Percentiles rank a stretch among this genome's conserved stretches.
These are phyloP conservation scores for Suillus lakei DNA, from an alignment of 768 basidiomycete species.

Conservation along the genomic window DNA sequence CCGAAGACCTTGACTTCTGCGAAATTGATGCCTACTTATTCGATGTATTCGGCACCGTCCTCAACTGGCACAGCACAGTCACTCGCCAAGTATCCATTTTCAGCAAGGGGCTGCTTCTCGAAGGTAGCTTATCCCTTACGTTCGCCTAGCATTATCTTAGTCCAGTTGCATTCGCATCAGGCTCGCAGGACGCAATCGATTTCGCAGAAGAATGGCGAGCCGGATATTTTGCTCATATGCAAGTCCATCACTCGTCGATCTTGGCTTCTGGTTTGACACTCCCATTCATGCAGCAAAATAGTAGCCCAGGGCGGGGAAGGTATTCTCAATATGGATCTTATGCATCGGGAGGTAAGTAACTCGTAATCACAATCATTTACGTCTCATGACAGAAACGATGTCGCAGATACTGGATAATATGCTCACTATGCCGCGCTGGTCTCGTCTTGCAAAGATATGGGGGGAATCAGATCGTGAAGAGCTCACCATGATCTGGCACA, in stretches of 20 bases:
- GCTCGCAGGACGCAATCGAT: constrained; percentile 25
- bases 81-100: constrained; percentile 19
- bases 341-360: constrained; percentile 54
- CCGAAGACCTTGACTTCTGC: constrained; percentile 8
- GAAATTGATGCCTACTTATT: constrained; percentile 49
- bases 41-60: constrained; percentile 55
- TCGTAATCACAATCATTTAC: too few relatives aligned
- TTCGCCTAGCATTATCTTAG: not conserved
- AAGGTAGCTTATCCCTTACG: constrained; percentile 7
- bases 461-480: constrained; percentile 46
- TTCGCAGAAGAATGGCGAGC: constrained; percentile 63
- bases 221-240: constrained; percentile 44
- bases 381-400: not conserved
- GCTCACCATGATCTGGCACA: constrained; percentile 62
- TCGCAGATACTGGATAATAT: constrained; percentile 60
- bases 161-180: constrained; percentile 8
- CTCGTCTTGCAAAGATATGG: constrained; percentile 50
- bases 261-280: not conserved
- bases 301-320: constrained; percentile 53
- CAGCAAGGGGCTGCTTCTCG: constrained; percentile 21
- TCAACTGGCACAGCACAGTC: constrained; percentile 43
- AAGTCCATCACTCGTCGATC: constrained; percentile 9
- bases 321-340: constrained; percentile 53
- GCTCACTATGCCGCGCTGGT: constrained; percentile 54
- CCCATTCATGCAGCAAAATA: constrained; percentile 35